Percentiles rank a stretch among this genome's conserved stretches.
These are phyloP conservation scores for Chaetomium sp. DNA, from an alignment of 2,329 filamentous ascomycete species.

Conservation along the genomic window DNA sequence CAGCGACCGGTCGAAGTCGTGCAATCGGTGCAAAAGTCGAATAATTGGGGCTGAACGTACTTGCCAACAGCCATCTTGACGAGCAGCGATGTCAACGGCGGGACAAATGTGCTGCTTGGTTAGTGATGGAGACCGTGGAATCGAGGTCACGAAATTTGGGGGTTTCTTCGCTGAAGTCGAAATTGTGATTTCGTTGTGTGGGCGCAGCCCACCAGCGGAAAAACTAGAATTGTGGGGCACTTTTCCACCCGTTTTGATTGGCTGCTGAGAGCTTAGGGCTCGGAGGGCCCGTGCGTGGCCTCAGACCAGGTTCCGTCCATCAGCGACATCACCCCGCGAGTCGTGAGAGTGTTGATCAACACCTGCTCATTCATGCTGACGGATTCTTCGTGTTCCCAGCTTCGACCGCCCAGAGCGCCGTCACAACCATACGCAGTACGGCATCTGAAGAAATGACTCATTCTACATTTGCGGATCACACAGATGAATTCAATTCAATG, in stretches of 20 bases:
- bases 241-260: conserved; percentile 13
- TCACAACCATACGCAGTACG: no score
- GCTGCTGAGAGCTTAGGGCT: conserved; percentile 25
- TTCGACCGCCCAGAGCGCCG: no score
- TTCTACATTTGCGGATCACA: no score
- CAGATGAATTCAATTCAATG: no score
- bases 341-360: not conserved
- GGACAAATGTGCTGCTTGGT: conserved; percentile 35
- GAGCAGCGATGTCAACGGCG: conserved; percentile 41
- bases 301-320: not conserved
- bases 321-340: not conserved
- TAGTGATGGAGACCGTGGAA: conserved; percentile 32
- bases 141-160: conserved; percentile 29
- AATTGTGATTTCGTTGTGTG: conserved; percentile 28
- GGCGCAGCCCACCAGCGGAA: conserved; percentile 25
- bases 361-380: not conserved
- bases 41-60: conserved; percentile 34
- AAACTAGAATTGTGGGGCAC: conserved; percentile 25
- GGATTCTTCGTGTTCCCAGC: no score
- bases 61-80: conserved; percentile 57
- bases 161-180: conserved; percentile 24
- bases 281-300: conserved; percentile 14
- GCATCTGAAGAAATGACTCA: no score
- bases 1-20: conserved; percentile 6
- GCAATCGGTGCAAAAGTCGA: conserved; percentile 15